A percentile compares a stretch with the other conserved stretches of the same genome.
Conservation (phyloP, 139 green algal species). For the Tetratostichococcus sp. region DNA sequence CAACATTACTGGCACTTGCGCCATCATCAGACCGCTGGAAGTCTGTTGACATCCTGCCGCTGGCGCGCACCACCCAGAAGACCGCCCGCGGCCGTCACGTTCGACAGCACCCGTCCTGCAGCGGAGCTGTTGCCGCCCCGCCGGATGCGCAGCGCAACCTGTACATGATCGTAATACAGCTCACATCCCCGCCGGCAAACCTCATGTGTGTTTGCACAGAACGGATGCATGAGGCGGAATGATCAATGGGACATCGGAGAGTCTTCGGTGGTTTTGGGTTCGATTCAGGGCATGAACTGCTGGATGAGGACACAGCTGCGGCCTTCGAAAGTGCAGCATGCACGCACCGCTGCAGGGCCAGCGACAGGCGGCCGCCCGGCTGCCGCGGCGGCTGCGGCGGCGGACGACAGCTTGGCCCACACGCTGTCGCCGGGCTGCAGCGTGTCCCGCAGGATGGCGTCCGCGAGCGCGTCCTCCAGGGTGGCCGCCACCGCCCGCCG, state of each 20-base stretch:
- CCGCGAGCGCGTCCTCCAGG: constrained; percentile 61
- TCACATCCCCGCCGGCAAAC: too few species aligned
- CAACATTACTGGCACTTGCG: too few species aligned
- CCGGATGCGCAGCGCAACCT: background rate
- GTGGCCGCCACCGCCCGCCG: constrained; percentile 41
- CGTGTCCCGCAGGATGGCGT: constrained; percentile 48
- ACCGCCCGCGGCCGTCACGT: background rate
- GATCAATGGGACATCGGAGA: too few species aligned
- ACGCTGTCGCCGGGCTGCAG: constrained; percentile 27
- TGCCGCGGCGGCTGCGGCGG: too few species aligned
- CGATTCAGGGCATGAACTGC: too few species aligned
- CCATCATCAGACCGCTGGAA: background rate
- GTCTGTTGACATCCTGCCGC: background rate
- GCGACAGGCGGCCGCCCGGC: background rate
- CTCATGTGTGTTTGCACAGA: too few species aligned
- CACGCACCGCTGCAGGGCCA: background rate
- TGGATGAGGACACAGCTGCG: too few species aligned
- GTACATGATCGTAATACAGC: too few species aligned
- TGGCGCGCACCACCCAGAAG: background rate
- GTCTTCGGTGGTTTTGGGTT: too few species aligned
- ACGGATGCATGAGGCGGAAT: too few species aligned
- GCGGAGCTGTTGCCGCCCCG: too few species aligned
- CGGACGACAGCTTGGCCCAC: background rate
- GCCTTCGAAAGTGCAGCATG: background rate
- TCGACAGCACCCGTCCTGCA: background rate